Evolutionary conservation across 169 alveolate species (phyloP).

Genomic region (Toxoplasma gondii): DNA sequence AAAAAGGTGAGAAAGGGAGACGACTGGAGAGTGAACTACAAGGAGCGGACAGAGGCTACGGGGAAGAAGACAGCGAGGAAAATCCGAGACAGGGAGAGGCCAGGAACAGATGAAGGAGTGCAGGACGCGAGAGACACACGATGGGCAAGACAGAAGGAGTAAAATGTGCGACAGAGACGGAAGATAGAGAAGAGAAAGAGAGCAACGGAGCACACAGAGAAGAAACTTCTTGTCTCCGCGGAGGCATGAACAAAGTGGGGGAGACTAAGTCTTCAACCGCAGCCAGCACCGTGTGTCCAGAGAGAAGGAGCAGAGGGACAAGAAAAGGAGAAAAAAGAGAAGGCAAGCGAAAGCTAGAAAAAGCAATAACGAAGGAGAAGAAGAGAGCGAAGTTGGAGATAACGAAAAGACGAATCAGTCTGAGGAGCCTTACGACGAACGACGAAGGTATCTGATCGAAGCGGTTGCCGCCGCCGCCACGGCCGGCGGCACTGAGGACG

Average conservation of each 20-base stretch:
- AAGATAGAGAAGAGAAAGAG: too few species aligned
- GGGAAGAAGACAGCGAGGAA: neutral
- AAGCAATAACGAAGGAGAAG: neutral
- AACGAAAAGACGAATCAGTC: neutral
- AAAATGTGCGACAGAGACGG: neutral
- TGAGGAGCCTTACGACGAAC: slow-evolving; percentile 60
- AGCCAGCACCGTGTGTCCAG: too few species aligned
- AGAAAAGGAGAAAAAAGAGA: too few species aligned
- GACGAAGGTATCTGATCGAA: slow-evolving; percentile 77
- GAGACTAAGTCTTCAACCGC: too few species aligned
- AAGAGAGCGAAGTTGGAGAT: neutral
- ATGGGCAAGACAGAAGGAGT: neutral
- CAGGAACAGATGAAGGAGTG: neutral
- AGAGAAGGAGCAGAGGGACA: too few species aligned
- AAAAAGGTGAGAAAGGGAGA: neutral
- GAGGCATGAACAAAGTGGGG: too few species aligned
- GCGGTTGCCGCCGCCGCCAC: slow-evolving; percentile 84
- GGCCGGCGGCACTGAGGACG: slow-evolving; percentile 89
- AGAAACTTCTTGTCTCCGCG: too few species aligned
- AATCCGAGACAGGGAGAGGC: neutral
- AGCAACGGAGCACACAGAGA: too few species aligned
- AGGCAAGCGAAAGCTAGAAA: neutral
- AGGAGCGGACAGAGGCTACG: neutral
- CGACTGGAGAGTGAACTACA: neutral
- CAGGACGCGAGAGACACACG: neutral